Evolutionary conservation across 2,329 filamentous ascomycete genomes (phyloP).

Genomic region (Apiospora marii): DNA sequence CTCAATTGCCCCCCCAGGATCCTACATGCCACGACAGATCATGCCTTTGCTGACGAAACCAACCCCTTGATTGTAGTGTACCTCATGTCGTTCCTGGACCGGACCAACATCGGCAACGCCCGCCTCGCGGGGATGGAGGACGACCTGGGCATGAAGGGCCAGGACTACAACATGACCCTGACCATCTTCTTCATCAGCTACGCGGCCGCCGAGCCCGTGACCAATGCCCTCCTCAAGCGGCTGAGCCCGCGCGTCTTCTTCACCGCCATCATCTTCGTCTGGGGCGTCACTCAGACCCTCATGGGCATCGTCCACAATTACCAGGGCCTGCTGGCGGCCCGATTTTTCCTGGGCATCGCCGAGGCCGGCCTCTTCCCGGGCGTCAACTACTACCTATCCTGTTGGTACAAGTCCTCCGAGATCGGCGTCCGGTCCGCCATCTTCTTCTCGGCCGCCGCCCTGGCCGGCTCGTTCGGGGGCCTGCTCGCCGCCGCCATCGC

Average conservation of each 20-base stretch:
- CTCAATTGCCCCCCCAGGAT: background rate
- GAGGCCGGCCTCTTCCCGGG: slow-evolving; percentile 81
- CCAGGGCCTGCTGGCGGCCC: slow-evolving; percentile 69
- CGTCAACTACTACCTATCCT: slow-evolving; percentile 81
- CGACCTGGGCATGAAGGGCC: slow-evolving; percentile 66
- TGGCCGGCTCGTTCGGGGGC: slow-evolving; percentile 81
- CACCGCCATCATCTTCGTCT: slow-evolving; percentile 78
- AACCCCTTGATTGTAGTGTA: slow-evolving; percentile 66
- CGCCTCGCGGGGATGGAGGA: slow-evolving; percentile 62
- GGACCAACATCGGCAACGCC: slow-evolving; percentile 79
- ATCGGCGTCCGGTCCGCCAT: slow-evolving; percentile 56
- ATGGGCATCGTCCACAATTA: slow-evolving; percentile 73
- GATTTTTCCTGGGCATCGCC: slow-evolving; percentile 76
- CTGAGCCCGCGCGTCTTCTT: slow-evolving; percentile 81
- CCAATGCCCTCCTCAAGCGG: slow-evolving; percentile 83
- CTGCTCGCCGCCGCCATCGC: slow-evolving; percentile 76
- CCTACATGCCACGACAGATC: background rate
- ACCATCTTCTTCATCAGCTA: slow-evolving; percentile 91
- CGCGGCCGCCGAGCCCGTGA: slow-evolving; percentile 77
- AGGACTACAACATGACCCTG: slow-evolving; percentile 76
- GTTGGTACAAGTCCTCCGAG: slow-evolving; percentile 82
- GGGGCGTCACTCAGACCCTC: slow-evolving; percentile 74
- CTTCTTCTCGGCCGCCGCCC: slow-evolving; percentile 83
- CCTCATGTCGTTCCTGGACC: slow-evolving; percentile 75
- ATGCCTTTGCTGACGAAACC: slow-evolving; percentile 34